These are phyloP conservation scores for Clohesyomyces aquaticus DNA, from an alignment of 495 filamentous ascomycete species.

Conservation along the genomic window DNA sequence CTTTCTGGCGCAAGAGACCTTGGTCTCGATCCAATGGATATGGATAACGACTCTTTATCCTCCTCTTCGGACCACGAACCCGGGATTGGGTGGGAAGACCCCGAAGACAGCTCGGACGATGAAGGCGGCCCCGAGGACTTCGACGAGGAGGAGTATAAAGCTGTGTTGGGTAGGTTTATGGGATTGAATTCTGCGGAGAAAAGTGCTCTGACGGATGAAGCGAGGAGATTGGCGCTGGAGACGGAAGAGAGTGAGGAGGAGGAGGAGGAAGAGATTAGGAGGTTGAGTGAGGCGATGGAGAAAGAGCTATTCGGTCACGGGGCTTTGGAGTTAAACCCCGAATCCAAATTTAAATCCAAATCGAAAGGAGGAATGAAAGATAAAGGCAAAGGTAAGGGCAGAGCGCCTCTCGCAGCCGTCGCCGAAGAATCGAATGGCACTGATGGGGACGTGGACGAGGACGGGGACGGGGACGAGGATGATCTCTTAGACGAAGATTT, in stretches of 20 bases:
- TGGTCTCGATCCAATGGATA: constrained; percentile 71
- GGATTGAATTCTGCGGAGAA: constrained; percentile 29
- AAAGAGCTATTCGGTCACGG: constrained; percentile 77
- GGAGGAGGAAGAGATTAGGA: constrained; percentile 63
- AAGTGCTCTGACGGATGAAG: constrained; percentile 22
- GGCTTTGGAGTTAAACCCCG: constrained; percentile 60
- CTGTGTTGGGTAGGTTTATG: constrained; percentile 62
- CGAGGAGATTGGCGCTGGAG: constrained; percentile 20
- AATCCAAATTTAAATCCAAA: constrained; percentile 46
- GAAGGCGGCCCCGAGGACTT: constrained; percentile 53
- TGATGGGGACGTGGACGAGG: no score
- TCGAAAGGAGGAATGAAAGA: constrained; percentile 9
- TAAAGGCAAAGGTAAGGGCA: constrained; percentile 38
- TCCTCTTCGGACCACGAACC: neutral
- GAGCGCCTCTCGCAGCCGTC: constrained; percentile 30
- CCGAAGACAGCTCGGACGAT: constrained; percentile 21
- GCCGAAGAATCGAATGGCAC: constrained; percentile 21
- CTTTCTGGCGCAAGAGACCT: constrained; percentile 74
- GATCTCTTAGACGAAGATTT: constrained; percentile 72
- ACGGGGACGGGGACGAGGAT: no score
- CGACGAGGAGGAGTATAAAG: constrained; percentile 68
- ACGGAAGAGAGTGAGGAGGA: constrained; percentile 43
- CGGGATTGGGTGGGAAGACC: constrained; percentile 26
- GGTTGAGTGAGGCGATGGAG: constrained; percentile 78
- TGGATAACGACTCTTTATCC: constrained; percentile 56